Evolutionary conservation across 2,329 filamentous ascomycete genomes (phyloP).

Genomic region (Aspergillus thermomutatus): DNA sequence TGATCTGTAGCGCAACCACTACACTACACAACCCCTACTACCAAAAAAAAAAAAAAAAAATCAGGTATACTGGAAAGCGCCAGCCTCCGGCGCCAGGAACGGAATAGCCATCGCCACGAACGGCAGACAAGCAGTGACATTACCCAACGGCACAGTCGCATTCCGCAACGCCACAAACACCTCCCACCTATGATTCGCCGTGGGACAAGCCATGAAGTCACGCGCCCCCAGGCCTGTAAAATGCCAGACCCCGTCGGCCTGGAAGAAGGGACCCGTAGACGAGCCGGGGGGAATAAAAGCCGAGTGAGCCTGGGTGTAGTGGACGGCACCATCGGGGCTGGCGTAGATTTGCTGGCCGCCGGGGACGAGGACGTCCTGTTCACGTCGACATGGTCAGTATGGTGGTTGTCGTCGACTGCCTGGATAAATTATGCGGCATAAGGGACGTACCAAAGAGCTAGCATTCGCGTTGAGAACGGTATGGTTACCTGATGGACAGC

Average conservation of each 20-base stretch:
- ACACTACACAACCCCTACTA: background rate
- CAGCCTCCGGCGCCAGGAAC: constrained; percentile 24
- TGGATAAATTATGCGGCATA: constrained; percentile 8
- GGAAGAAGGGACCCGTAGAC: constrained; percentile 48
- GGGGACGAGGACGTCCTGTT: constrained; percentile 53
- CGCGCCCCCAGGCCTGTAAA: constrained; percentile 34
- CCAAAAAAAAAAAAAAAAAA: too few species aligned
- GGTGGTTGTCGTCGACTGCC: background rate
- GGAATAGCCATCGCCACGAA: constrained; percentile 35
- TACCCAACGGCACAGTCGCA: constrained; percentile 38
- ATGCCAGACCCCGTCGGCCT: constrained; percentile 27
- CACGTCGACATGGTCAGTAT: constrained; percentile 17
- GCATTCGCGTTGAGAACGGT: constrained; percentile 47
- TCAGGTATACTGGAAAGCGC: constrained; percentile 44
- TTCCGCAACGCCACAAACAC: constrained; percentile 42
- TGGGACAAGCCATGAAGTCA: constrained; percentile 46
- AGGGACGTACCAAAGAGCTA: constrained; percentile 30
- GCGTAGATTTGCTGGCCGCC: constrained; percentile 64
- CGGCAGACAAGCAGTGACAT: constrained; percentile 36
- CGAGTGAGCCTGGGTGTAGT: constrained; percentile 59
- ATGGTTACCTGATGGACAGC: constrained; percentile 47
- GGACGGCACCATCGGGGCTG: constrained; percentile 51
- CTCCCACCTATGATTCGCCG: constrained; percentile 32
- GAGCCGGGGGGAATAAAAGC: constrained; percentile 51
- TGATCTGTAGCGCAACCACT: background rate